Conservation (phyloP, 78 protist genomes). For the Dictyostelium brefeldianum region DNA sequence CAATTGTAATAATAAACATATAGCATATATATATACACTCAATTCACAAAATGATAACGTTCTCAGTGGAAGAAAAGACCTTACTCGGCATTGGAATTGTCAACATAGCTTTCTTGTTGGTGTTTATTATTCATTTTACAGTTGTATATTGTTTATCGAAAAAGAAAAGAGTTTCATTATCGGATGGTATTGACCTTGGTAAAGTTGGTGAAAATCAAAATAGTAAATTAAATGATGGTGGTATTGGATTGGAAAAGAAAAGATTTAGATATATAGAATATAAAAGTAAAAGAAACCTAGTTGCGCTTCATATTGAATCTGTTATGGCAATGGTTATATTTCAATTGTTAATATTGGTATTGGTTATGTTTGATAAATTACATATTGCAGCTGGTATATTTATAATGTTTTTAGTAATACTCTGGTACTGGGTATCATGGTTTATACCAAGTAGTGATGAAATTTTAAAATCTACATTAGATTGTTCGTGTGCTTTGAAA, state of each 20-base stretch:
- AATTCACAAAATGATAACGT: not conserved
- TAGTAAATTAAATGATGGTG: not conserved
- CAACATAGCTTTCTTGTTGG: not conserved
- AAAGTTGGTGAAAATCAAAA: not conserved
- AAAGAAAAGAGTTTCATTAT: not conserved
- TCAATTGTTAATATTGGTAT: constrained; percentile 11
- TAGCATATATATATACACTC: not conserved
- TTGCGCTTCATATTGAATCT: not conserved
- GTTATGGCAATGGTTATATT: not conserved
- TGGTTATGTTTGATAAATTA: constrained; percentile 65
- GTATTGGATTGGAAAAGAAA: not conserved
- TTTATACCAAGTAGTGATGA: not conserved
- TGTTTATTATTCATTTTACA: not conserved
- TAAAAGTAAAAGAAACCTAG: not conserved
- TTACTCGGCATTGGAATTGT: constrained; percentile 22
- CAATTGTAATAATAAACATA: not conserved
- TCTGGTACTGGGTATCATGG: not conserved
- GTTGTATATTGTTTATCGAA: not conserved
- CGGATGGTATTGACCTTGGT: not conserved
- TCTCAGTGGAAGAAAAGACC: constrained; percentile 67
- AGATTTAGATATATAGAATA: not conserved
- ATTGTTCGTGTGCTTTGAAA: not conserved
- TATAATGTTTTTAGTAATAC: constrained; percentile 14
- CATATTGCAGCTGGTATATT: constrained; percentile 57
- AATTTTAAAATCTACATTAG: not conserved